Base-by-base conservation (phyloP, 352 stramenopile genomes). In the Aphanomyces stellatus region DNA sequence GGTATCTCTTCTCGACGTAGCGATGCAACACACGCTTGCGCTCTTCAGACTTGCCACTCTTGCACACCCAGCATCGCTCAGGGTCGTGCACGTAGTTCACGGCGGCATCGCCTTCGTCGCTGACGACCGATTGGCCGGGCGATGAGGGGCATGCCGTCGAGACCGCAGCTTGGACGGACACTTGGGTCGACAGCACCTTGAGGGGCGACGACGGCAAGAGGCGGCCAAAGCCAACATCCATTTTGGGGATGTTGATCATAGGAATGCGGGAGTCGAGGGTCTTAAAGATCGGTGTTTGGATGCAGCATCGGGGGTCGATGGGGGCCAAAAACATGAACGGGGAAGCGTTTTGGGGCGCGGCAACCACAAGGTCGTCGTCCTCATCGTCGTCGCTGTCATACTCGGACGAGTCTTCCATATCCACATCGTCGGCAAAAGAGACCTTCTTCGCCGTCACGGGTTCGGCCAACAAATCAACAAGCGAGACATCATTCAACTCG, bases 61-160 rank as follows among this genome's bases (percentile, higher is more conserved):
- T 91, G 81, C 85, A 93, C 65, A 93, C 90, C 85, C 85, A 93
- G 81, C 85, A 93, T 62, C 79, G 86, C 63, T 76, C 72, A 15
- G 83, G 69, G 72, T 92, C 77, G 71, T 93, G 85, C 27, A 76
- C 66, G 74, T 90, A 91, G 63, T 75, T 72, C 2, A 72, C 53
- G 33, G 37, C 13, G 75, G 53, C 51, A 30, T 42, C 61, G 24
- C 71, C 74, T 86, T 92, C 51, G 78, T 90, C 69, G 84, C 73
- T 25, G 69, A 73, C 69, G 72, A 56, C 35, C 27, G 49, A 15
- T 22, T 37, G 19, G 4, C 19, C 30, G 53, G 43, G 24, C 59
- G 71, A 17, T 65, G 41, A n/a, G 51, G 57, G 25, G 53, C 41
- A 37, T 40, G 51, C 34, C 69, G 61, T 65, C 27, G 42, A 40